Conservation (phyloP, 208 protist species). For the Wallacemonas sp. region DNA sequence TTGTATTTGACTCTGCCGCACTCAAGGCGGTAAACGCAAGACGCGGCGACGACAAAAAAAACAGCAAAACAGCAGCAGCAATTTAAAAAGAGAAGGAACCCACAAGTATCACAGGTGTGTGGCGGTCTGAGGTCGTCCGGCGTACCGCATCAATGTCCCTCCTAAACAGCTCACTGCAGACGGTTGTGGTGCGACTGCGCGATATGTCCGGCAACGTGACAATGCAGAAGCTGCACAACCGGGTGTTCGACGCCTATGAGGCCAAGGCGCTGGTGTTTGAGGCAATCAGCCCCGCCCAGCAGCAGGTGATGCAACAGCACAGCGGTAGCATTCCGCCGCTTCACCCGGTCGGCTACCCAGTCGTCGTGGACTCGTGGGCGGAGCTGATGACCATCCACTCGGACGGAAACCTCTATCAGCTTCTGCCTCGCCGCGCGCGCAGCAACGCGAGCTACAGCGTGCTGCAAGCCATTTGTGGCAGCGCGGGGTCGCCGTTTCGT, state of each 20-base stretch:
- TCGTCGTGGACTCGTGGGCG: conserved; percentile 76
- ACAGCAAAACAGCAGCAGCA: too few relatives aligned
- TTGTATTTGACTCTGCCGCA: too few relatives aligned
- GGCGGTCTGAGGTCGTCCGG: too few relatives aligned
- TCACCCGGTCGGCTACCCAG: conserved; percentile 81
- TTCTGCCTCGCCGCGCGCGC: conserved; percentile 75
- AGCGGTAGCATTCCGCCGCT: conserved; percentile 59
- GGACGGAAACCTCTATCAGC: conserved; percentile 80
- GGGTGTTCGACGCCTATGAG: conserved; percentile 91
- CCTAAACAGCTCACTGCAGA: conserved; percentile 85
- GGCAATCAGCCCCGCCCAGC: conserved; percentile 75
- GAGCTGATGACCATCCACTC: conserved; percentile 73
- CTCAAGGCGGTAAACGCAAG: too few relatives aligned
- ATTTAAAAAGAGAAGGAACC: too few relatives aligned
- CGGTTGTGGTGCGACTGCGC: conserved; percentile 75
- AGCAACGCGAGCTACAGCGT: conserved; percentile 77
- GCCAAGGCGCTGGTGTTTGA: conserved; percentile 90
- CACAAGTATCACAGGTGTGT: too few relatives aligned
- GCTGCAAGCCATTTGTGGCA: conserved; percentile 74
- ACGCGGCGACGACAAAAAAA: too few relatives aligned
- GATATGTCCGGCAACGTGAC: conserved; percentile 88
- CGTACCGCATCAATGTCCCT: conserved; percentile 86
- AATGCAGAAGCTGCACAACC: conserved; percentile 89
- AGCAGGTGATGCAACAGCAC: conserved; percentile 71
- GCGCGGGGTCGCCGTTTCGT: conserved; percentile 78